These are phyloP conservation scores for Diversispora epigaea DNA, from an alignment of 192 early-diverging fungal species.

Conservation along the genomic window DNA sequence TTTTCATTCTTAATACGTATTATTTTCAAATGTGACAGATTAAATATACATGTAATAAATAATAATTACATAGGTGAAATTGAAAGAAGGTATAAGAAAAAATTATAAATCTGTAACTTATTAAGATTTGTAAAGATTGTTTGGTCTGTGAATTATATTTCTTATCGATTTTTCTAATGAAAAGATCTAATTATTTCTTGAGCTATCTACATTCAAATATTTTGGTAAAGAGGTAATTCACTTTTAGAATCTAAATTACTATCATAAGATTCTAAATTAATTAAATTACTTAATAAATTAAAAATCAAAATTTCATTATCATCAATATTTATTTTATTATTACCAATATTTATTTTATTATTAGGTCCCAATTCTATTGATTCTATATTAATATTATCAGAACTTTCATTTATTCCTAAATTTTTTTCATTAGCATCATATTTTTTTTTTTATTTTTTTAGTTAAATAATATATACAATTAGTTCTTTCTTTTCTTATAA, in stretches of 20 bases:
- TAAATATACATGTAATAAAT: conserved; percentile 1
- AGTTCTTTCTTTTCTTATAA: too few relatives aligned
- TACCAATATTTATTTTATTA: neutral
- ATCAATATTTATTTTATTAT: neutral
- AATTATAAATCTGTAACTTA: neutral
- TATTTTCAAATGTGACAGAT: neutral
- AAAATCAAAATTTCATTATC: neutral
- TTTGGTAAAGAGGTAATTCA: neutral
- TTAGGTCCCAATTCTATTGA: neutral
- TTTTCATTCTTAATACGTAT: conserved; percentile 11
- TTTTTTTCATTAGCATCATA: neutral
- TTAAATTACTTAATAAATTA: too few relatives aligned
- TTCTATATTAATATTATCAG: neutral
- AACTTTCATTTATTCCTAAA: conserved; percentile 3
- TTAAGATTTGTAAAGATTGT: neutral
- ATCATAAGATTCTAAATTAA: neutral
- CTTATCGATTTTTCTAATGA: neutral
- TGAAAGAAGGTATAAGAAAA: neutral
- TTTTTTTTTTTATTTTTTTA: neutral
- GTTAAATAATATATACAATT: neutral
- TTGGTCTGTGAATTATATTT: neutral
- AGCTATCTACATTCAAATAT: conserved; percentile 3
- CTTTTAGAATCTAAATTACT: neutral
- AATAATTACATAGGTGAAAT: neutral
- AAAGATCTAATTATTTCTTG: neutral